Percentiles rank a stretch among this genome's conserved stretches.
Evolutionary conservation across 2,329 filamentous ascomycete species (phyloP).

Genomic region (Aspergillus latus): DNA sequence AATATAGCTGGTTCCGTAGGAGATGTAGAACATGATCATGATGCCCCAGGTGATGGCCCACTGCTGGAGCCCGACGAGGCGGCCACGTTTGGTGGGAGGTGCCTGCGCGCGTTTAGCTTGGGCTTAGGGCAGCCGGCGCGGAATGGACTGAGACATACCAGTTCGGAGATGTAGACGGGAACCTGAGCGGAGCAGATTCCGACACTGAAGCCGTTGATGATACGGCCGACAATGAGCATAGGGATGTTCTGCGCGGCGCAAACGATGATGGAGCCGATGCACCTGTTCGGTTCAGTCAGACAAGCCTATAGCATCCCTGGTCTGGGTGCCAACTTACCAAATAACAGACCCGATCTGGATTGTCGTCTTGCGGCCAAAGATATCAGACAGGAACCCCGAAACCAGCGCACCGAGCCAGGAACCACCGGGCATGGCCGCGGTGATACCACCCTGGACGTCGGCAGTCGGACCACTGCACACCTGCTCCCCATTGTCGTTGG

Average conservation of each 20-base stretch:
- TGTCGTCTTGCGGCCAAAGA: conserved; percentile 53
- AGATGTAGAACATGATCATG: conserved; percentile 68
- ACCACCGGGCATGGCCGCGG: conserved; percentile 71
- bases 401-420: conserved; percentile 63
- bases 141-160: conserved; percentile 38
- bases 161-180: conserved; percentile 68
- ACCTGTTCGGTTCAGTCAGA: conserved; percentile 32
- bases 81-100: conserved; percentile 54
- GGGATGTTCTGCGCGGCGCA: conserved; percentile 63
- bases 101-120: conserved; percentile 20
- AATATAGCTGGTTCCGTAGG: conserved; percentile 62
- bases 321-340: conserved; percentile 39
- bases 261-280: conserved; percentile 60
- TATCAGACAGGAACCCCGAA: conserved; percentile 58
- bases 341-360: conserved; percentile 56
- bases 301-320: background rate
- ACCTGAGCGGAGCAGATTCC: conserved; percentile 73
- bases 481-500: conserved; percentile 29
- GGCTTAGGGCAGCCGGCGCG: too few relatives aligned
- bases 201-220: conserved; percentile 70
- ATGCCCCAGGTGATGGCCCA: conserved; percentile 73
- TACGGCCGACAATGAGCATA: conserved; percentile 70
- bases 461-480: conserved; percentile 47
- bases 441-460: conserved; percentile 66
- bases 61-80: conserved; percentile 70